phyloP scores from a whole-genome alignment of 2,329 filamentous ascomycete genomes.

The Sphaerulina populicola region DNA sequence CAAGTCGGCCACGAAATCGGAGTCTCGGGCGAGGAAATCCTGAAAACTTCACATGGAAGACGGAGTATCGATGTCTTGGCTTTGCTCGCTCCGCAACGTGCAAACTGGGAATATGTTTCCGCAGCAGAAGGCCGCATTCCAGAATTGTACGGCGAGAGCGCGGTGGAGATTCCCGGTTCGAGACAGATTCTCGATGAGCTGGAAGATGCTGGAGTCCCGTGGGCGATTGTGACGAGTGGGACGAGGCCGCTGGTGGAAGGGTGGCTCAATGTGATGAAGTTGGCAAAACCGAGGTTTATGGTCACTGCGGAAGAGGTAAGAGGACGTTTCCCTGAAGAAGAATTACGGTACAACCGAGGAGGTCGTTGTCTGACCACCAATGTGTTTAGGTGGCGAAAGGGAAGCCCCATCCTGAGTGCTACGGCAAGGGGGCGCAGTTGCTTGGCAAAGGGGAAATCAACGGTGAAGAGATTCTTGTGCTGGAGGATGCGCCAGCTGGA shows the following conservation, averaged over 20 bases:
- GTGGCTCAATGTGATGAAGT: slow-evolving; percentile 44
- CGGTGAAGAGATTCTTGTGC: slow-evolving; percentile 52
- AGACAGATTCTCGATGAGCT: slow-evolving; percentile 37
- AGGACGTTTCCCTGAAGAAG: too few relatives aligned
- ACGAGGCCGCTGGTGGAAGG: slow-evolving; percentile 43
- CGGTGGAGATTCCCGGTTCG: slow-evolving; percentile 70
- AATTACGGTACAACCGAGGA: too few relatives aligned
- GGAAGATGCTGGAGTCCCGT: slow-evolving; percentile 49
- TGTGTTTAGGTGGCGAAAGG: slow-evolving; percentile 34
- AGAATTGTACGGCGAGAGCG: slow-evolving; percentile 65
- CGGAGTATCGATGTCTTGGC: slow-evolving; percentile 78
- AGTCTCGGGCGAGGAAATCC: slow-evolving; percentile 68
- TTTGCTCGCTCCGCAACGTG: slow-evolving; percentile 71
- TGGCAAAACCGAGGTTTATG: slow-evolving; percentile 41
- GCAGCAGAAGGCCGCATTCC: slow-evolving; percentile 72
- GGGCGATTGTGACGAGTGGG: slow-evolving; percentile 66
- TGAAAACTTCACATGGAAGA: slow-evolving; percentile 84
- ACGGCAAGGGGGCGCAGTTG: slow-evolving; percentile 38
- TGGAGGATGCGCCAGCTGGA: slow-evolving; percentile 84
- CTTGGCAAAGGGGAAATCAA: slow-evolving; percentile 32
- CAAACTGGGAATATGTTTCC: slow-evolving; percentile 84
- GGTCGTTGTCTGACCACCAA: too few relatives aligned
- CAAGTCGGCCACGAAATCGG: slow-evolving; percentile 73
- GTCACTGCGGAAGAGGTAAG: slow-evolving; percentile 42
- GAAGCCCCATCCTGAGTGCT: slow-evolving; percentile 46